Evolutionary conservation across 2,329 filamentous ascomycete species (phyloP).

Genomic region (Conoideocrella luteorostrata): DNA sequence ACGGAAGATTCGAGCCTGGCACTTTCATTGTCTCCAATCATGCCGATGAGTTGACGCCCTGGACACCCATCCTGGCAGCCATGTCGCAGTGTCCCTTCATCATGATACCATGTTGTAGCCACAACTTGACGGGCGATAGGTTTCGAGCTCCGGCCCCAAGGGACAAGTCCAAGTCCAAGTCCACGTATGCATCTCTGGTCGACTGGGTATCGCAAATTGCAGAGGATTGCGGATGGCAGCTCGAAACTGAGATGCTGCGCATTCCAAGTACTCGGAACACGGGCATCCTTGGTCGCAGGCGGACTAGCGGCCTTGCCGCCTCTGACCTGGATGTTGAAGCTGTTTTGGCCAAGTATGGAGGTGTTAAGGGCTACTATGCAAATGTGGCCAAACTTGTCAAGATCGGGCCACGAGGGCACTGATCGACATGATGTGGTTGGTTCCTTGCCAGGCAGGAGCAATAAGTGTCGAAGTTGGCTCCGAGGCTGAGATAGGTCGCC

Average conservation of each 20-base stretch:
- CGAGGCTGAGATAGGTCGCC: too few species aligned
- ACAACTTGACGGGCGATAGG: constrained; percentile 68
- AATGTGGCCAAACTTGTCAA: constrained; percentile 58
- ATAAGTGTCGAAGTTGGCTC: too few species aligned
- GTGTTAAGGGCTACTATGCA: constrained; percentile 51
- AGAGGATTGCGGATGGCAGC: constrained; percentile 62
- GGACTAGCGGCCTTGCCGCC: background rate
- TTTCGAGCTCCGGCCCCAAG: constrained; percentile 61
- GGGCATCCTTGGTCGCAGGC: constrained; percentile 59
- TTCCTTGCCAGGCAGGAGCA: too few species aligned
- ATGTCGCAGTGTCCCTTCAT: constrained; percentile 76
- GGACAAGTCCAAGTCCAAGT: constrained; percentile 45
- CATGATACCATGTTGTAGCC: constrained; percentile 92
- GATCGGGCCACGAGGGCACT: constrained; percentile 33
- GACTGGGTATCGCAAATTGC: constrained; percentile 69
- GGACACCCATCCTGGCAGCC: constrained; percentile 84
- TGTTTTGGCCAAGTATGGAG: constrained; percentile 46
- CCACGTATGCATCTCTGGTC: constrained; percentile 78
- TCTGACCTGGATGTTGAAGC: constrained; percentile 28
- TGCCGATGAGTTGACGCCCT: constrained; percentile 90
- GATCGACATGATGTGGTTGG: too few species aligned
- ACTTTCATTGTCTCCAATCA: constrained; percentile 97
- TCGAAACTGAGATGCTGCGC: constrained; percentile 78
- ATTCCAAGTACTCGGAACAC: constrained; percentile 91
- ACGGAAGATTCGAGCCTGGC: constrained; percentile 61